Evolutionary conservation across 1,139 yeast species (phyloP), one percentile per base, ranked within the genome.

Genomic region (Trichomonascaceae sp.): DNA sequence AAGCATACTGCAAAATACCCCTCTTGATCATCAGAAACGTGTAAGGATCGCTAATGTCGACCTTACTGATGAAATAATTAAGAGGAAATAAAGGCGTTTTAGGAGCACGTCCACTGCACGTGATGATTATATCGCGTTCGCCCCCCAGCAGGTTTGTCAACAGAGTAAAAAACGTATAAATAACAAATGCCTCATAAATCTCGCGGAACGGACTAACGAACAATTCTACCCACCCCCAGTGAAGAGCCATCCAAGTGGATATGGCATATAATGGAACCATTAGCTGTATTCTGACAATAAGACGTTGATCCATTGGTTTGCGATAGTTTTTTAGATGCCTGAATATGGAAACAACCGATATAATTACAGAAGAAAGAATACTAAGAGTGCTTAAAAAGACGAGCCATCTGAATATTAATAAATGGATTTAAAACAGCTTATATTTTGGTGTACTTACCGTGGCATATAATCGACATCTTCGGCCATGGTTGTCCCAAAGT

Each of bases 101-200:
- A 0, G 96, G 96, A 36, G 80, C 77, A 52, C 95, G 74, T 1
- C 95, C 95, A 54, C 87, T 80, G 8, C 93, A 79, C 60, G 75
- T 72, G 51, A 87, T 81, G 39, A 93, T 85, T 43, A 93, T 89
- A 59, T 82, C 82, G 50, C 96, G 74, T 67, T 93, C 99, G 27
- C 99, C 99, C 0, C 98, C 98, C 12, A 93, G 77, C 75, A 89
- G 80, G 58, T 84, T 82, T 1, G 95, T 89, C 54, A 95, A 74
- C 43, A 91, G 75, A 22, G 93, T 80, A 72, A 88, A 91, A 69
- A 93, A 93, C 2, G 97, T 90, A 68, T 93, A 95, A 46, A 93
- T 87, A 47, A 91, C 97, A 70, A 95, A 88, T 0, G 98, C 96
- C 70, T 95, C 99, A 69, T 93, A 93, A 1, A 91, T 82, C 66